Base-by-base conservation (phyloP, 306 rosid species). In the Prunus campanulata region DNA sequence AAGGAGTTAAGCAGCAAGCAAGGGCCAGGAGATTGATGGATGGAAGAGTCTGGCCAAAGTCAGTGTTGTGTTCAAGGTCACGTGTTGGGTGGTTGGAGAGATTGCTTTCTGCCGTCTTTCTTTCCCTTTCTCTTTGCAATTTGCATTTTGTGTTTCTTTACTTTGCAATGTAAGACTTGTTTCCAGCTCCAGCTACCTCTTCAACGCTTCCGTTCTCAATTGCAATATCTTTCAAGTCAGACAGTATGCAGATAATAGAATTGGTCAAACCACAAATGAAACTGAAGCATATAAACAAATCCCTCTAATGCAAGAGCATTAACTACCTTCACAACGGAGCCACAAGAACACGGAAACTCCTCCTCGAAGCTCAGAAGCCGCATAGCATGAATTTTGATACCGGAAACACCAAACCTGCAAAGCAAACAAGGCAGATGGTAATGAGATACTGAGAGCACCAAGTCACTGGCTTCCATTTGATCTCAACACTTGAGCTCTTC, bases 401-500 rank as follows among this genome's bases (percentile, higher is more conserved):
- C 14, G 91, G 91, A 60, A 89, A 79, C 8, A 52, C 78, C 63
- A 89, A 75, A 44, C 90, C 97, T 79, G 97, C 61, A 83, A 92
- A 81, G 75, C 92, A 87, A 71, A 87, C 50, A 72, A 95, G 93
- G 65, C 76, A 85, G 77, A 73, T 65, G 20, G 93, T 78, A 10
- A 88, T 80, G 3, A 83, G 62, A 71, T 90, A 78, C 67, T 66
- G 80, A 2, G 68, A 88, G 68, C 83, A 85, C 87, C 86, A 90
- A 50, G 89, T 85, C 2, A 90, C 14, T 0, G 93, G 92, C 75
- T 80, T 84, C 97, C 97, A 95, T 30, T 88, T 90, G 81, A 92
- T 88, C 85, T 92, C 99, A 3, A 90, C 97, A 52, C 99, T 95
- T 0, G 99, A 92, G 79, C 99, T 95, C 78, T 92, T 95, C 93